These are phyloP conservation scores for Pseudocercospora fijiensis DNA, from an alignment of 2,329 filamentous ascomycete species.

Conservation along the genomic window DNA sequence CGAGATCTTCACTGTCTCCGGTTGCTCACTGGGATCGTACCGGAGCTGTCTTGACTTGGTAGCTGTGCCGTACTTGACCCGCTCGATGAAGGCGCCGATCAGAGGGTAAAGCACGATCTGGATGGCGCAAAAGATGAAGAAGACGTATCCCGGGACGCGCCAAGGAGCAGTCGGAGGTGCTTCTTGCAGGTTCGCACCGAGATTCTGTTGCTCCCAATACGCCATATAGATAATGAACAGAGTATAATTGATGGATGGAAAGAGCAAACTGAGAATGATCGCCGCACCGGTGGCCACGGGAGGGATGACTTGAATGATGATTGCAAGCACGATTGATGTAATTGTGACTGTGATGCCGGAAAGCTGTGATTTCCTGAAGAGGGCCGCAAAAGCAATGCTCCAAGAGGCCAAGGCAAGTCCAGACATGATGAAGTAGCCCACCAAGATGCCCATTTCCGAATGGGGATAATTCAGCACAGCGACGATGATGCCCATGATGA, in stretches of 20 bases:
- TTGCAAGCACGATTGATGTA: slow-evolving; percentile 69
- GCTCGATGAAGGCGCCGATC: slow-evolving; percentile 72
- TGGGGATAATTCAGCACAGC: slow-evolving; percentile 55
- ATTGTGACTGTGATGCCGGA: slow-evolving; percentile 80
- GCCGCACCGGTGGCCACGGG: slow-evolving; percentile 64
- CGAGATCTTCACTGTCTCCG: slow-evolving; percentile 65
- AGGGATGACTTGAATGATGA: slow-evolving; percentile 74
- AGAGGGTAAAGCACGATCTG: slow-evolving; percentile 78
- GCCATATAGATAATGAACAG: slow-evolving; percentile 79
- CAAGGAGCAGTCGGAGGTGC: slow-evolving; percentile 60
- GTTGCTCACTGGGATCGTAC: slow-evolving; percentile 28
- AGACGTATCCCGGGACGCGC: slow-evolving; percentile 67
- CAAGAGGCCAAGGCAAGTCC: slow-evolving; percentile 77
- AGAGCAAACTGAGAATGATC: slow-evolving; percentile 69
- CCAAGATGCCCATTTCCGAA: slow-evolving; percentile 46
- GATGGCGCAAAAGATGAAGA: slow-evolving; percentile 74
- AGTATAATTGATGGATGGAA: slow-evolving; percentile 84
- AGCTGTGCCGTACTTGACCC: slow-evolving; percentile 71
- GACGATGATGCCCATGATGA: slow-evolving; percentile 71
- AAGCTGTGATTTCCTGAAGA: slow-evolving; percentile 85
- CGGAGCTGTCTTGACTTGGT: slow-evolving; percentile 53
- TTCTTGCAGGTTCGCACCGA: slow-evolving; percentile 60
- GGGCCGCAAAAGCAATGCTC: slow-evolving; percentile 75
- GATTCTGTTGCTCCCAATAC: slow-evolving; percentile 66
- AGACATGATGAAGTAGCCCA: slow-evolving; percentile 68